Evolutionary conservation across 2,329 filamentous ascomycete genomes (phyloP).

Genomic region (Cercospora sp.): DNA sequence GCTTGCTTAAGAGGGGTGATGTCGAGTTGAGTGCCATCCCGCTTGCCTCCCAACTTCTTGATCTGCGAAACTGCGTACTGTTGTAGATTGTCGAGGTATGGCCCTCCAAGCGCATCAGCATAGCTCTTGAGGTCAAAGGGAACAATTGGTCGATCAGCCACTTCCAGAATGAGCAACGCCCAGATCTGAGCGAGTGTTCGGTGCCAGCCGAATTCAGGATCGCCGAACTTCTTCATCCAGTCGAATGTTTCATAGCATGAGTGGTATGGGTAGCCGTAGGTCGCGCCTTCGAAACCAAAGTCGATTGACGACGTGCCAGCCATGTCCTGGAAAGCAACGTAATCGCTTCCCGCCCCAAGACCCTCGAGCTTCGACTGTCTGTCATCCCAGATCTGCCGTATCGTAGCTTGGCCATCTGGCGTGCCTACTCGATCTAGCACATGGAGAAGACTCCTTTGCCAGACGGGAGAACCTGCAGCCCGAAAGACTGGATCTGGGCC

Average conservation of each 20-base stretch:
- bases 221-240: slow-evolving; percentile 77
- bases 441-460: slow-evolving; percentile 68
- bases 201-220: slow-evolving; percentile 79
- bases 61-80: slow-evolving; percentile 51
- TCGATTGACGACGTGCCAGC: slow-evolving; percentile 87
- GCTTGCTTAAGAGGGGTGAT: slow-evolving; percentile 64
- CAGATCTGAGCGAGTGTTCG: slow-evolving; percentile 75
- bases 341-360: slow-evolving; percentile 76
- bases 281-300: slow-evolving; percentile 68
- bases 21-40: slow-evolving; percentile 47
- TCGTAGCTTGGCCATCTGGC: slow-evolving; percentile 67
- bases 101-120: slow-evolving; percentile 59
- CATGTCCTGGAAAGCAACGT: slow-evolving; percentile 86
- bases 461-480: slow-evolving; percentile 78
- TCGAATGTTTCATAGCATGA: slow-evolving; percentile 89
- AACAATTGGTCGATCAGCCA: slow-evolving; percentile 76
- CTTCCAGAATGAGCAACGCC: slow-evolving; percentile 78
- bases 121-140: slow-evolving; percentile 80
- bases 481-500: slow-evolving; percentile 65
- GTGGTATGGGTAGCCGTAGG: slow-evolving; percentile 65
- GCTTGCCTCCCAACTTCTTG: slow-evolving; percentile 10
- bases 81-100: slow-evolving; percentile 67
- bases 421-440: slow-evolving; percentile 75
- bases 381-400: slow-evolving; percentile 75
- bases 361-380: slow-evolving; percentile 62